These are phyloP conservation scores for Ophiostoma quercus DNA, from an alignment of 2,329 filamentous ascomycete genomes.

Conservation along the genomic window DNA sequence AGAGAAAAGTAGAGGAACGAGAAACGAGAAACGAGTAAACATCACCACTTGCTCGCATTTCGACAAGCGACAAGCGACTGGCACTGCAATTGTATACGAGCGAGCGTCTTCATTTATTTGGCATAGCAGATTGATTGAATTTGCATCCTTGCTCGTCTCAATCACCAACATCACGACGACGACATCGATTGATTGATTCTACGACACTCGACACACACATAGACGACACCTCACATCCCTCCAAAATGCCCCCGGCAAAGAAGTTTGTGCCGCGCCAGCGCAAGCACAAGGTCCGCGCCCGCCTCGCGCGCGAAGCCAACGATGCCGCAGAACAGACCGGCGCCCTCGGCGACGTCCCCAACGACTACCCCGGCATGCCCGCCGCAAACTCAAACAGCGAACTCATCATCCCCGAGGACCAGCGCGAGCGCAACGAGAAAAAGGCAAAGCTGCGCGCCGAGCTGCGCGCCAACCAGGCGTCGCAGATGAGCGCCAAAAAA, in stretches of 20 bases:
- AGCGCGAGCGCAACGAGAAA: constrained; percentile 48
- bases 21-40: background rate
- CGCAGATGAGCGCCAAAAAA: constrained; percentile 60
- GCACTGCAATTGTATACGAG: background rate
- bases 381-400: constrained; percentile 49
- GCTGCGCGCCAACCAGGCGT: constrained; percentile 35
- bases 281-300: constrained; percentile 64
- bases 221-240: background rate
- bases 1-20: background rate
- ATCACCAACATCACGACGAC: background rate
- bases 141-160: background rate
- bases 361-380: constrained; percentile 5
- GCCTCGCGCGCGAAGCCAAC: constrained; percentile 42
- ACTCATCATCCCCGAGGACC: constrained; percentile 45
- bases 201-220: background rate
- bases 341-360: background rate
- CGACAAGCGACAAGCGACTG: background rate
- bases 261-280: constrained; percentile 60
- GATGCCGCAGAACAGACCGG: constrained; percentile 34
- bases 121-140: background rate
- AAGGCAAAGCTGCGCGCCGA: constrained; percentile 53
- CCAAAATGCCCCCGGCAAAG: constrained; percentile 23
- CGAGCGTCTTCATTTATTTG: background rate
- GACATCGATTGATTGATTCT: background rate
- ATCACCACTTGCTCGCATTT: constrained; percentile 8